These are phyloP conservation scores for Bacidia rubella DNA, from an alignment of 495 filamentous ascomycete species.

Conservation along the genomic window DNA sequence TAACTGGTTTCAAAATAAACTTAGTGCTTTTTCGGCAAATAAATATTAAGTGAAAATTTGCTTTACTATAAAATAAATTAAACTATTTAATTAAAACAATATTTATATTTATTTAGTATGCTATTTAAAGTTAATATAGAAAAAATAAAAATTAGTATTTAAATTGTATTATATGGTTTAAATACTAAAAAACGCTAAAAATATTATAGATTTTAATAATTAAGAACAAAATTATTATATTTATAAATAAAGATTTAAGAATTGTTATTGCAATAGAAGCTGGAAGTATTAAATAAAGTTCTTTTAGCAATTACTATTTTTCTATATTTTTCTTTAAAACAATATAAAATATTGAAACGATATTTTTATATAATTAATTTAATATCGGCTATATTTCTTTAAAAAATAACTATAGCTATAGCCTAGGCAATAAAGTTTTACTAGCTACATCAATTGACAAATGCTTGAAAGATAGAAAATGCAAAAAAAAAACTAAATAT, in stretches of 20 bases:
- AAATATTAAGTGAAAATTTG: neutral
- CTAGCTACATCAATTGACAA: neutral
- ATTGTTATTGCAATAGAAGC: conserved; percentile 1
- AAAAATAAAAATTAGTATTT: neutral
- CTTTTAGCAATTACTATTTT: neutral
- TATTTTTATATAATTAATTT: neutral
- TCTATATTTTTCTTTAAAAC: neutral
- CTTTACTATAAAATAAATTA: neutral
- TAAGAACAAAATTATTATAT: conserved; percentile 2
- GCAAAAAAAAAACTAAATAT: conserved; percentile 4
- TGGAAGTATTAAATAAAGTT: conserved; percentile 5
- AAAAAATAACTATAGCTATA: neutral
- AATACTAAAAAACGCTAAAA: neutral
- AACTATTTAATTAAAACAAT: neutral
- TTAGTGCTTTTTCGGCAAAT: too few relatives aligned
- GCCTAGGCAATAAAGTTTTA: neutral
- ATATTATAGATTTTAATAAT: neutral
- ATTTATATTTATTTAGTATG: neutral
- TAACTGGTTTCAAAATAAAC: too few relatives aligned
- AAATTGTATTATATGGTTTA: neutral
- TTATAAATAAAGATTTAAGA: neutral
- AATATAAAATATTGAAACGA: neutral
- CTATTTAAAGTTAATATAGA: neutral
- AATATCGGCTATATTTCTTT: conserved; percentile 2
- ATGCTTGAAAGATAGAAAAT: neutral